A percentile compares a stretch with the other conserved stretches of the same genome.
Evolutionary conservation across 2,329 filamentous ascomycete species (phyloP).

Genomic region (Arachnopeziza araneosa): DNA sequence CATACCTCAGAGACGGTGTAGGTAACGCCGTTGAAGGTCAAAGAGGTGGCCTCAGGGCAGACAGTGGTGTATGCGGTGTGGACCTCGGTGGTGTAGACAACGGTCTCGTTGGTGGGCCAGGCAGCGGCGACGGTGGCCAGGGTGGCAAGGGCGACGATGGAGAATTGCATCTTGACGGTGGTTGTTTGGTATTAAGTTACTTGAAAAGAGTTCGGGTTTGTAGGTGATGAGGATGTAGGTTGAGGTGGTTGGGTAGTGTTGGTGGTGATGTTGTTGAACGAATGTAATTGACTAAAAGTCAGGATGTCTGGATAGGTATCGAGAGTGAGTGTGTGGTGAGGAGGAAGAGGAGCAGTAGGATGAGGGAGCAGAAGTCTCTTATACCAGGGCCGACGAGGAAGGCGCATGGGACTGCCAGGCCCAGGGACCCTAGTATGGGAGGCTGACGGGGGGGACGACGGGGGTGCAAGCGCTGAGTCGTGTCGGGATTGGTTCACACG

Average conservation of each 20-base stretch:
- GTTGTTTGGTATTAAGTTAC: constrained; percentile 22
- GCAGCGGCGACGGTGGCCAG: constrained; percentile 28
- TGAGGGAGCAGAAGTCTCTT: constrained; percentile 14
- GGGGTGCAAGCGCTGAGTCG: background rate
- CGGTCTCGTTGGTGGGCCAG: constrained; percentile 28
- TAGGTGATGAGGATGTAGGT: constrained; percentile 12
- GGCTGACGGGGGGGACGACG: background rate
- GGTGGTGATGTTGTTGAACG: constrained; percentile 20
- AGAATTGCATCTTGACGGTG: constrained; percentile 36
- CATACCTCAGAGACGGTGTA: constrained; percentile 46
- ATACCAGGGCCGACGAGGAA: constrained; percentile 9
- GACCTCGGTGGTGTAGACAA: constrained; percentile 44
- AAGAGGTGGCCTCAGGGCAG: constrained; percentile 45
- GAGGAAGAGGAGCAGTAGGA: constrained; percentile 9
- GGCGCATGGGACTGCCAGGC: background rate
- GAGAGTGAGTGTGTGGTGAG: constrained; percentile 20
- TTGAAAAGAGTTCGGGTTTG: constrained; percentile 12
- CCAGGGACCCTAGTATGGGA: background rate
- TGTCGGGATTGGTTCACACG: background rate
- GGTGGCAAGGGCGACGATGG: constrained; percentile 31
- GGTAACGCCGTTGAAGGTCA: constrained; percentile 41
- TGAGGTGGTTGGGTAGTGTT: constrained; percentile 11
- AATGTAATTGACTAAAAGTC: constrained; percentile 31
- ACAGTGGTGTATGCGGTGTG: constrained; percentile 44
- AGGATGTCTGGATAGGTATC: constrained; percentile 7